These are phyloP conservation scores for Sicyos baderoa DNA, from an alignment of 306 rosid genomes.

Conservation along the genomic window DNA sequence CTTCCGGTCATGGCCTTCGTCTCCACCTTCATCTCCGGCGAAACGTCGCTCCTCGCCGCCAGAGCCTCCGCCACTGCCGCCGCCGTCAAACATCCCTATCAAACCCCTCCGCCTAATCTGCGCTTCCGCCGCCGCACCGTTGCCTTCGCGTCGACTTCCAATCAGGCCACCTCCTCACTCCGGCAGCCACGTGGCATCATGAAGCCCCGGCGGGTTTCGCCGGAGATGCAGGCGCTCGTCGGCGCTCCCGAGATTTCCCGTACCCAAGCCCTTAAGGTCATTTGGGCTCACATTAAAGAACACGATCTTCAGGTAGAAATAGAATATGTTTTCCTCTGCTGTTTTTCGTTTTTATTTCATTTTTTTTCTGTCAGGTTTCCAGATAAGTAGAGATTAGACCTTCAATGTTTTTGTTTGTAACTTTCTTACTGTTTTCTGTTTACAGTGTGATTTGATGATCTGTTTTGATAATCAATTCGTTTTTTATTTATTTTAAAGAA, in stretches of 20 bases:
- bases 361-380: neutral
- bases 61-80: slow-evolving; percentile 5
- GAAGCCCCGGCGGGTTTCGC: slow-evolving; percentile 66
- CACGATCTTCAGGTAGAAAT: slow-evolving; percentile 77
- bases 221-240: slow-evolving; percentile 77
- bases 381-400: neutral
- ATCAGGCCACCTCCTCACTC: slow-evolving; percentile 36
- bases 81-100: slow-evolving; percentile 17
- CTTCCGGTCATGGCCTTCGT: slow-evolving; percentile 32
- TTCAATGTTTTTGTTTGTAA: too few species aligned
- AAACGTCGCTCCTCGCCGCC: slow-evolving; percentile 21
- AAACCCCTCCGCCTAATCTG: slow-evolving; percentile 24
- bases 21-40: slow-evolving; percentile 44
- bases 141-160: slow-evolving; percentile 46
- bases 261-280: slow-evolving; percentile 75
- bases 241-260: slow-evolving; percentile 83
- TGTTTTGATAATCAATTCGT: too few species aligned
- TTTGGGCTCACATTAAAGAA: slow-evolving; percentile 93
- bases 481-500: too few species aligned
- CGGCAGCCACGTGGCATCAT: slow-evolving; percentile 63
- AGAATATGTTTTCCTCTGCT: neutral
- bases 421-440: too few species aligned
- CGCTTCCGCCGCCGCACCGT: slow-evolving; percentile 31
- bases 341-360: neutral
- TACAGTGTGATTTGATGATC: too few species aligned